Conservation (phyloP, 2,329 filamentous ascomycete genomes). For the Diaporthe citriasiana region DNA sequence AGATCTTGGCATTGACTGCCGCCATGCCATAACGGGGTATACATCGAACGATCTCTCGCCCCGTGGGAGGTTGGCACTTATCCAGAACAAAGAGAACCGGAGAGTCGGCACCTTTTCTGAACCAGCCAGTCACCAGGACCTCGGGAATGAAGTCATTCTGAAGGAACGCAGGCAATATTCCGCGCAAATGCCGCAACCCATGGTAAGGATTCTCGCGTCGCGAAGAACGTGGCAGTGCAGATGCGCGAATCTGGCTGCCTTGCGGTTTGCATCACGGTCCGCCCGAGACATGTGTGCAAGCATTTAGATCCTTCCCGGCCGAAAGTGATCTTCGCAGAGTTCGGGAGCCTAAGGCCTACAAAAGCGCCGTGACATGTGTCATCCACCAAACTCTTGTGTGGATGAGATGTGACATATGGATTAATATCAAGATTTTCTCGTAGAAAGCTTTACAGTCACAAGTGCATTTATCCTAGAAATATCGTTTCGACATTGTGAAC, state of each 20-base stretch:
- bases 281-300: background rate
- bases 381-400: background rate
- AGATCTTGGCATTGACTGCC: background rate
- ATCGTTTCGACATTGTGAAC: background rate
- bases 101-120: background rate
- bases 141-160: conserved; percentile 11
- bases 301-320: conserved; percentile 16
- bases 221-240: conserved; percentile 6
- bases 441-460: no score
- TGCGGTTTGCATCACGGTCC: conserved; percentile 7
- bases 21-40: background rate
- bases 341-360: background rate
- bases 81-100: conserved; percentile 3
- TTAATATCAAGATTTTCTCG: no score
- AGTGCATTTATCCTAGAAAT: background rate
- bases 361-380: background rate
- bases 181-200: conserved; percentile 4
- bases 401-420: background rate
- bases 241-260: conserved; percentile 24
- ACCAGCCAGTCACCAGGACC: background rate
- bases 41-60: conserved; percentile 9
- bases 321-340: background rate
- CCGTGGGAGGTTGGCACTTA: background rate
- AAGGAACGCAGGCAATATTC: conserved; percentile 14
- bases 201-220: conserved; percentile 5